These are phyloP conservation scores for Inga laurina DNA, from an alignment of 306 rosid genomes.

Conservation along the genomic window DNA sequence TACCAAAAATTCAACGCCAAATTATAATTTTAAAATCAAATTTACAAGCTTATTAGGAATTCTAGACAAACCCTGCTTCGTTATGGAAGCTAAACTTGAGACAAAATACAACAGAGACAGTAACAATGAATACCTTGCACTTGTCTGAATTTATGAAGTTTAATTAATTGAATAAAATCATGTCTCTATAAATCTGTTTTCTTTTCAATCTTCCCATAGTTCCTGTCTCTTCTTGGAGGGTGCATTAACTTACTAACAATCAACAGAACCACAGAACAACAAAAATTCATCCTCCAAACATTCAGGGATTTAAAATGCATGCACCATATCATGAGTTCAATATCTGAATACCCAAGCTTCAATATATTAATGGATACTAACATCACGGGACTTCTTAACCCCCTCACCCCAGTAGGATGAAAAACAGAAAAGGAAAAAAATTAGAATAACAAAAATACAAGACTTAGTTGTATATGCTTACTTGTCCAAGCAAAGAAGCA, in stretches of 20 bases:
- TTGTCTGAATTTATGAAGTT: background rate
- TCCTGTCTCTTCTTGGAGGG: background rate
- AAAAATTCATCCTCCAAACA: background rate
- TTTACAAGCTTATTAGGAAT: background rate
- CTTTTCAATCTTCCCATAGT: background rate
- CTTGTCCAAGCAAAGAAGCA: conserved; percentile 99
- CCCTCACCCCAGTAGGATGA: background rate
- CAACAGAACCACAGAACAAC: background rate
- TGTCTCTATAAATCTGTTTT: background rate
- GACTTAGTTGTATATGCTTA: conserved; percentile 42
- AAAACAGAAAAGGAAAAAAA: background rate
- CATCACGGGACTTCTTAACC: background rate
- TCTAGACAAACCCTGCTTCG: background rate
- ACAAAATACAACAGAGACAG: background rate
- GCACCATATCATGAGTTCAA: background rate
- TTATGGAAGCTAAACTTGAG: background rate
- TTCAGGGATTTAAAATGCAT: background rate
- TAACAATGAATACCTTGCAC: background rate
- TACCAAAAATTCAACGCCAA: background rate
- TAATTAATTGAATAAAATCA: background rate
- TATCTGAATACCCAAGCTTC: background rate
- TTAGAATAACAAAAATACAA: background rate
- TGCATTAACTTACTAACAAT: background rate
- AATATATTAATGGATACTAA: background rate
- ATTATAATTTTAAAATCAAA: background rate